Evolutionary conservation across 2,329 filamentous ascomycete species (phyloP).

Genomic region (Parascedosporium putredinis): DNA sequence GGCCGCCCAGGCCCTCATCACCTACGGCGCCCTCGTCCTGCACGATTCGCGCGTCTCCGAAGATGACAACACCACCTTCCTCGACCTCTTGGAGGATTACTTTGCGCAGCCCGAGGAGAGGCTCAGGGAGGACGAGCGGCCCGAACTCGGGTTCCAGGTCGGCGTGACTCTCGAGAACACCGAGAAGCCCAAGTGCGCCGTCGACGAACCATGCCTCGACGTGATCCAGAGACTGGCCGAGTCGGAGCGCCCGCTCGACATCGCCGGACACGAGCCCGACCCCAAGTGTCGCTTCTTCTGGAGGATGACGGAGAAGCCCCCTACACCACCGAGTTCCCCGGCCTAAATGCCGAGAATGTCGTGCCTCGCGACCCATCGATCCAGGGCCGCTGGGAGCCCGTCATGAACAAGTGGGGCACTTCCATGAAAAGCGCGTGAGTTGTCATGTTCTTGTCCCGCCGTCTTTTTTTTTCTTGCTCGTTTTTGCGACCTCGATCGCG

Average conservation of each 20-base stretch:
- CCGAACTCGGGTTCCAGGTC: constrained; percentile 49
- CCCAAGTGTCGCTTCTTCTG: constrained; percentile 56
- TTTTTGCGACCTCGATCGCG: no score
- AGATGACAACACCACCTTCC: constrained; percentile 43
- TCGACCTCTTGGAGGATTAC: constrained; percentile 55
- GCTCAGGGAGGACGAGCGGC: constrained; percentile 42
- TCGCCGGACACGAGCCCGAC: constrained; percentile 44
- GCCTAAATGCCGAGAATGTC: constrained; percentile 44
- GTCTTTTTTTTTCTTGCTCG: not conserved
- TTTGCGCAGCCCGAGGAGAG: constrained; percentile 43
- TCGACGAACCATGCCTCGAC: constrained; percentile 48
- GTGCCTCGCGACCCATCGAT: constrained; percentile 39
- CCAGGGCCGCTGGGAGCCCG: constrained; percentile 37
- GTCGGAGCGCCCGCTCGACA: constrained; percentile 46
- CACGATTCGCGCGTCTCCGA: constrained; percentile 50
- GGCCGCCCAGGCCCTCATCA: constrained; percentile 46
- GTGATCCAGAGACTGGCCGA: constrained; percentile 45
- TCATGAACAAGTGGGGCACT: constrained; percentile 47
- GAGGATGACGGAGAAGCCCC: constrained; percentile 46
- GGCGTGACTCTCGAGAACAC: constrained; percentile 54
- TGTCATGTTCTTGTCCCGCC: not conserved
- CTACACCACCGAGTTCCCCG: constrained; percentile 44
- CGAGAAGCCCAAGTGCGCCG: constrained; percentile 53
- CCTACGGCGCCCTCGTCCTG: constrained; percentile 48
- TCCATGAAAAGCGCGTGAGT: constrained; percentile 52